Evolutionary conservation across 1,284 basidiomycete genomes (phyloP), one percentile per base, ranked within the genome.

Genomic region (Ustilago loliicola): DNA sequence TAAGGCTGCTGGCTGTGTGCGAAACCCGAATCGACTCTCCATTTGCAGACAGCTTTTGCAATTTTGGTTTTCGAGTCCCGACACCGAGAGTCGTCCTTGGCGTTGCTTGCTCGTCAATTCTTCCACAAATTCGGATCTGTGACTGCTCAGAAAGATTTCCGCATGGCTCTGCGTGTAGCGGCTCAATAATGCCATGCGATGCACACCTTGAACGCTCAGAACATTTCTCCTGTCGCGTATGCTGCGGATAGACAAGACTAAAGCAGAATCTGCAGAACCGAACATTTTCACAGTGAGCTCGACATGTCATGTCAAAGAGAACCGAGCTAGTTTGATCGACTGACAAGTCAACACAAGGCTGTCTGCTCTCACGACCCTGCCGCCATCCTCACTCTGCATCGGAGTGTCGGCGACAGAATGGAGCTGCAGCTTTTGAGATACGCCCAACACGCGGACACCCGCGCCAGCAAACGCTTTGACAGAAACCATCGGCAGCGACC

Each of bases 381-480:
- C 45, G 45, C 21, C 45, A 47, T 40, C 17, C 38, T 40, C 38
- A 42, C n/a, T 50, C 32, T 30, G 29, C 51, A 27, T 53, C 51
- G 51, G 51, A 53, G 51, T 50, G 4, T 53, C 29, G 51, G 51
- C 30, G 51, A 53, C 23, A 27, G 17, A 11, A 50, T 6, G 47
- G 6, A 27, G 3, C 25, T 50, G 48, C 48, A 50, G 23, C 10
- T n/a, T 27, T 50, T 13, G 23, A 50, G 48, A 50, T 25, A 50
- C 48, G 27, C 48, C 48, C 25, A 53, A 34, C 51, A 53, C 8
- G 50, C 50, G 27, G 50, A 29, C 50, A 51, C 23, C 9, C 36
- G 32, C 51, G 32, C 51, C 51, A 32, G 29, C 51, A 53, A n/a
- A 53, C 45, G 45, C 30, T 52, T 52, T 25, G 19, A 53, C 19